These are phyloP conservation scores for Leccinum idahoense DNA, from an alignment of 1,284 basidiomycete genomes.

Conservation along the genomic window DNA sequence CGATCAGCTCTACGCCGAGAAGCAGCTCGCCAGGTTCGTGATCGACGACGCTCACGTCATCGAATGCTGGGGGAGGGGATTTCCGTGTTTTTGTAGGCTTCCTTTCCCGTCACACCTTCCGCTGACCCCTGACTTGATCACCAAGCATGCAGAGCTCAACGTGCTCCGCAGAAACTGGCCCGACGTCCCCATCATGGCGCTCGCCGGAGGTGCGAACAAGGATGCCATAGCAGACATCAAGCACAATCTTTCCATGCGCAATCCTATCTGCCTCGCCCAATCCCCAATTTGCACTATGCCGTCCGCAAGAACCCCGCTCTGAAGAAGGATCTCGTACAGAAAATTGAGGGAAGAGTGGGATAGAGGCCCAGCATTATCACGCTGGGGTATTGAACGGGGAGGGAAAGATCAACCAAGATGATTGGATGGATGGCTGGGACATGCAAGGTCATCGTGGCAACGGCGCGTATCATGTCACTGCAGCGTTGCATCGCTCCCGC, in stretches of 20 bases:
- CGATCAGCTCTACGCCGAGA: slow-evolving; percentile 47
- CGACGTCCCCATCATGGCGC: slow-evolving; percentile 85
- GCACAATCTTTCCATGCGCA: slow-evolving; percentile 56
- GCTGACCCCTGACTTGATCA: slow-evolving; percentile 7
- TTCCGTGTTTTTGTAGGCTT: slow-evolving; percentile 70
- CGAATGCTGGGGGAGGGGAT: slow-evolving; percentile 76
- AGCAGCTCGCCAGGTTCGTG: slow-evolving; percentile 81
- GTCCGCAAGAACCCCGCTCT: slow-evolving; percentile 54
- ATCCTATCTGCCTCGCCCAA: slow-evolving; percentile 63
- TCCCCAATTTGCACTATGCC: slow-evolving; percentile 84
- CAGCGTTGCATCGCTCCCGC: slow-evolving; percentile 8
- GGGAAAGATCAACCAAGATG: slow-evolving; percentile 58
- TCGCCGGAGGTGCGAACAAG: slow-evolving; percentile 90
- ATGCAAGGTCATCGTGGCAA: slow-evolving; percentile 87
- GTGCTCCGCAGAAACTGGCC: slow-evolving; percentile 72
- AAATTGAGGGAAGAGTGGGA: slow-evolving; percentile 66
- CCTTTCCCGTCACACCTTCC: not conserved
- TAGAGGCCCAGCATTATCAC: slow-evolving; percentile 83
- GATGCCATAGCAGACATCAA: slow-evolving; percentile 80
- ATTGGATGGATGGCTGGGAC: slow-evolving; percentile 76
- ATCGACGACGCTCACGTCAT: slow-evolving; percentile 98
- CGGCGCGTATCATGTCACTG: slow-evolving; percentile 40
- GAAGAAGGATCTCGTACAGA: slow-evolving; percentile 48
- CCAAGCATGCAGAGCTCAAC: slow-evolving; percentile 65
- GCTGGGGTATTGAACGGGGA: slow-evolving; percentile 71